Evolutionary conservation across 345 rosid species (phyloP).

Genomic region (Brassica cretica): DNA sequence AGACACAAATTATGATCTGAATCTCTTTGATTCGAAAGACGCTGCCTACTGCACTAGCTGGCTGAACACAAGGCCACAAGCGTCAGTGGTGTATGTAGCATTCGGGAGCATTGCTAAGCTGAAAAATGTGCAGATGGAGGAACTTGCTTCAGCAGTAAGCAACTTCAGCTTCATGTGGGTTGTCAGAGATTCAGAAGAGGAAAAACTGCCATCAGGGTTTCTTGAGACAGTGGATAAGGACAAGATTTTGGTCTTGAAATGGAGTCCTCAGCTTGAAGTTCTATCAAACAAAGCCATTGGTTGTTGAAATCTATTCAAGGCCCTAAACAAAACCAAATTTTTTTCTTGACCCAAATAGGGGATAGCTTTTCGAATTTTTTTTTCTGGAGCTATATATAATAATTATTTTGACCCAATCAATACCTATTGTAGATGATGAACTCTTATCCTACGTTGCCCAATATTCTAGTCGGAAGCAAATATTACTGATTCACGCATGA

Average conservation of each 20-base stretch:
- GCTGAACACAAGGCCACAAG: neutral
- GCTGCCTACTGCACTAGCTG: neutral
- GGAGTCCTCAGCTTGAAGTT: neutral
- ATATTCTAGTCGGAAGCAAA: too few species aligned
- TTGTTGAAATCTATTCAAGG: too few species aligned
- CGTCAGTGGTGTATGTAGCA: neutral
- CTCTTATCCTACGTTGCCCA: too few species aligned
- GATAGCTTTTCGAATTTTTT: too few species aligned
- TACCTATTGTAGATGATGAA: too few species aligned
- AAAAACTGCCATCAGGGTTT: neutral
- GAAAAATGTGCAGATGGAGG: neutral
- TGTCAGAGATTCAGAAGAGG: neutral
- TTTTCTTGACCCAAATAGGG: too few species aligned
- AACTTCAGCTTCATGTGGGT: neutral
- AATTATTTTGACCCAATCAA: too few species aligned
- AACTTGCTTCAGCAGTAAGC: neutral
- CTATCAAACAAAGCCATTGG: neutral
- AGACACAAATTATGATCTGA: conserved; percentile 45
- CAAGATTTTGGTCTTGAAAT: neutral
- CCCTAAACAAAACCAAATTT: too few species aligned
- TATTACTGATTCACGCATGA: too few species aligned
- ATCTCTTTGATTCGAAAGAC: neutral
- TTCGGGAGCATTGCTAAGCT: neutral
- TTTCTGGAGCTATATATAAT: too few species aligned
- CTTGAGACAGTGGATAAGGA: neutral